Conservation (phyloP, 2,329 filamentous ascomycete species). For the Tetracladium maxilliforme region DNA sequence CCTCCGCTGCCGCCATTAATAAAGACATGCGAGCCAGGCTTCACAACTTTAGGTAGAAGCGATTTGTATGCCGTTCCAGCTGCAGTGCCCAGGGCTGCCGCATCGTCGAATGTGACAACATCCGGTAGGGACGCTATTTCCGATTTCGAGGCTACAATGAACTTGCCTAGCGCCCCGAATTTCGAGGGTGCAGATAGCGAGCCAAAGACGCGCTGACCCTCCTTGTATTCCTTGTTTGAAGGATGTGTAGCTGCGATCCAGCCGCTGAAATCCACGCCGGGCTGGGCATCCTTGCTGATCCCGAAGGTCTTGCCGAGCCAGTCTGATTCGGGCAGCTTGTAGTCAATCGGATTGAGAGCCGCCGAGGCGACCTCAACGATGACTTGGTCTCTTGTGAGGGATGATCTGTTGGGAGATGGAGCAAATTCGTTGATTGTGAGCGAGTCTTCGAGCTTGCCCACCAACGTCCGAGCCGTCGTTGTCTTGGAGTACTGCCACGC, state of each 20-base stretch:
- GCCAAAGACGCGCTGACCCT: conserved; percentile 31
- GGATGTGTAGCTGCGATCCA: conserved; percentile 21
- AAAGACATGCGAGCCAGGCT: conserved; percentile 39
- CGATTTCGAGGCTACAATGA: conserved; percentile 16
- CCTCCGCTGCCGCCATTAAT: conserved; percentile 53
- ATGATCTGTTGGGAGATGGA: no score
- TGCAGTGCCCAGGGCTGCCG: conserved; percentile 26
- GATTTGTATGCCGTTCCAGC: conserved; percentile 31
- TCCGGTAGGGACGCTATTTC: conserved; percentile 23
- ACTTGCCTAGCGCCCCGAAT: conserved; percentile 24
- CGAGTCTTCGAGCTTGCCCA: no score
- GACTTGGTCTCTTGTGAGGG: no score
- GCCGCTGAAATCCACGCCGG: conserved; percentile 33
- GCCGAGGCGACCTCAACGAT: conserved; percentile 38
- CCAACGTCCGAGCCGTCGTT: no score
- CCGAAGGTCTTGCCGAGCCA: conserved; percentile 19
- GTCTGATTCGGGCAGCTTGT: conserved; percentile 40
- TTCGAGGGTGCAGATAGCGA: conserved; percentile 9
- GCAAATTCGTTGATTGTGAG: no score
- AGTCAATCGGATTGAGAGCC: conserved; percentile 47
- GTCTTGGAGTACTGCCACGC: no score
- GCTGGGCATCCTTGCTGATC: conserved; percentile 31
- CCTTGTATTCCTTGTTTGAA: conserved; percentile 13
- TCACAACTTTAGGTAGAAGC: conserved; percentile 26
- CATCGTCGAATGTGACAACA: conserved; percentile 23